phyloP scores from a whole-genome alignment of 441 rosid species.

The Capsella rubella region DNA sequence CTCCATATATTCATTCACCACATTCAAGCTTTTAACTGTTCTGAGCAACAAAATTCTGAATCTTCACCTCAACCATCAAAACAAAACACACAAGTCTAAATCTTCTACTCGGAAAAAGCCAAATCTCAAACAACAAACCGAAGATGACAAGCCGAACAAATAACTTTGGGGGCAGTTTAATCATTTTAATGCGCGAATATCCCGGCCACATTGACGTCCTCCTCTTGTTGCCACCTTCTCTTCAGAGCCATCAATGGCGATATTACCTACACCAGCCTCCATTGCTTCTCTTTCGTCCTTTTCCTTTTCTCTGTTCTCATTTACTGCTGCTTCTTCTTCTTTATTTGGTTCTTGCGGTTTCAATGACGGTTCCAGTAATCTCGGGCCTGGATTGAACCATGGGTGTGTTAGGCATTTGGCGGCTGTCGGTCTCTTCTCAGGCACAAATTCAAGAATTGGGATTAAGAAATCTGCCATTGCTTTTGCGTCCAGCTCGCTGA shows the following conservation, averaged over 20 bases:
- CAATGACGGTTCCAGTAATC: slow-evolving; percentile 56
- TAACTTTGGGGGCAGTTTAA: not conserved
- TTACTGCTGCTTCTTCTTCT: slow-evolving; percentile 24
- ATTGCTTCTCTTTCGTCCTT: slow-evolving; percentile 64
- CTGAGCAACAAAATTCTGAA: not conserved
- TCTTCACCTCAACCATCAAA: not conserved
- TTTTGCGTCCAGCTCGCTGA: slow-evolving; percentile 64
- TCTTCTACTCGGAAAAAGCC: not conserved
- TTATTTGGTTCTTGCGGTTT: slow-evolving; percentile 22
- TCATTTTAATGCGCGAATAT: slow-evolving; percentile 20
- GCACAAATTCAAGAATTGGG: slow-evolving; percentile 69
- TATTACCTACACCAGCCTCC: slow-evolving; percentile 62
- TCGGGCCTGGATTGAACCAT: slow-evolving; percentile 65
- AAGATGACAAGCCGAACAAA: not conserved
- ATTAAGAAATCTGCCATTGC: slow-evolving; percentile 66
- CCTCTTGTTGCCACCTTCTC: slow-evolving; percentile 38
- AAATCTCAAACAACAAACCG: not conserved
- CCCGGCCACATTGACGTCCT: slow-evolving; percentile 42
- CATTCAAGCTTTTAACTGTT: not conserved
- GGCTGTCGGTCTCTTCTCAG: slow-evolving; percentile 78
- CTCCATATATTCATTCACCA: not conserved
- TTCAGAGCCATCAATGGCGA: slow-evolving; percentile 55
- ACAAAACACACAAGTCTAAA: slow-evolving; percentile 1
- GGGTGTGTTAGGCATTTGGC: slow-evolving; percentile 69
- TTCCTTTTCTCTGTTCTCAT: slow-evolving; percentile 49